Base-by-base conservation (phyloP, 352 stramenopile species). In the Globisporangium acanthophoron region DNA sequence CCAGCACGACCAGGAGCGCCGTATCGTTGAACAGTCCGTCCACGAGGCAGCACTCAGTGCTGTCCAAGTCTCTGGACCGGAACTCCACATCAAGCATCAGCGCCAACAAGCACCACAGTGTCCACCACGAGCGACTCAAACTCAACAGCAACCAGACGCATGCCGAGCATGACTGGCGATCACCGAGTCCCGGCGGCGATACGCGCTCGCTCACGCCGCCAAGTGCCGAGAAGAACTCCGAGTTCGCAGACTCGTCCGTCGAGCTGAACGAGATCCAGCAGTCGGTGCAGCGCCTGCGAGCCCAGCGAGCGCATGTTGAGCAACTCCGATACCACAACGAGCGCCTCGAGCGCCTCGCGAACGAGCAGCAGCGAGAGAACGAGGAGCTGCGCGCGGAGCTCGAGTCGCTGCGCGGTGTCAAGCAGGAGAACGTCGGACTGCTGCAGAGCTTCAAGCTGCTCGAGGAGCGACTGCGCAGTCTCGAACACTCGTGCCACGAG, bases 391-490 rank as follows among this genome's bases (percentile, higher is more conserved):
- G 71, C 7, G 56, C 61, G 1, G 68, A 84, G 50, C 51, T 85
- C 5, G 63, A 58, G 12, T 65, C 68, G 15, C 41, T 85, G 9
- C 71, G 65, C 13, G 74, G 65, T 1, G 62, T 80, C 24, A 71
- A 85, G 45, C 61, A 78, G 41, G 76, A 89, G 56, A 87, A 89
- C 58, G 59, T 79, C 40, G 71, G 66, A 11, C 66, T 81, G 29
- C 61, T 83, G 16, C 73, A 85, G 52, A 82, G 68, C 41, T 70
- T 85, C 31, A 80, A 83, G 47, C 49, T 85, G 31, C 56, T 89
- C 5, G 73, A 89, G 61, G 66, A 81, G 55, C 66, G 76, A 8
- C 58, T 76, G 41, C 70, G 55, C 35, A 66, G 53, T 7, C 64
- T 89, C 8, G 78, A 88, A 41, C 59, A 66, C 20, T 55, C 56